phyloP scores from a whole-genome alignment of 306 rosid species.

The Quercus alba region DNA sequence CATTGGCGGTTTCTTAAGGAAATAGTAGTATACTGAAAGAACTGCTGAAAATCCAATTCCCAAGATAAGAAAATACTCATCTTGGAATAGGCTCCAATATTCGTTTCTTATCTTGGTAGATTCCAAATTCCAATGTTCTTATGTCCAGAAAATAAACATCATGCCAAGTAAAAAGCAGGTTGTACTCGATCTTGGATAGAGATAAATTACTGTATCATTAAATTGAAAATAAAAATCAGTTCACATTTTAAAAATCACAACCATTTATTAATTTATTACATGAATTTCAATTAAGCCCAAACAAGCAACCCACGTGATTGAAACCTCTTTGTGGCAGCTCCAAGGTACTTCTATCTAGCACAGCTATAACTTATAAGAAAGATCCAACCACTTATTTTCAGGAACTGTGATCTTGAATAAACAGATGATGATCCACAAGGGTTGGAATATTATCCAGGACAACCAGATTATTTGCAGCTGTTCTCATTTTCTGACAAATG shows the following conservation, averaged over 20 bases:
- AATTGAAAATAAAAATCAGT: neutral
- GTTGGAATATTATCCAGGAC: neutral
- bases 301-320: neutral
- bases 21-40: neutral
- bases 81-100: neutral
- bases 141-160: neutral
- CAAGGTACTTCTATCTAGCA: neutral
- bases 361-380: constrained; percentile 12
- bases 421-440: neutral
- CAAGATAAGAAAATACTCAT: neutral
- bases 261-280: neutral
- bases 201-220: neutral
- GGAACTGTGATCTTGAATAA: constrained; percentile 4
- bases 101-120: no score
- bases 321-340: neutral
- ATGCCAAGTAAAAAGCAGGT: neutral
- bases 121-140: neutral
- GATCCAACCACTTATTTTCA: constrained; percentile 25
- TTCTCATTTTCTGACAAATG: constrained; percentile 61
- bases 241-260: no score
- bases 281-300: neutral
- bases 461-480: neutral
- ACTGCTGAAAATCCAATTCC: neutral
- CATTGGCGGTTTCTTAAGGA: neutral
- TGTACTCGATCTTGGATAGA: neutral